These are phyloP conservation scores for Mortierella sp. DNA, from an alignment of 371 early-diverging fungal species.

Conservation along the genomic window DNA sequence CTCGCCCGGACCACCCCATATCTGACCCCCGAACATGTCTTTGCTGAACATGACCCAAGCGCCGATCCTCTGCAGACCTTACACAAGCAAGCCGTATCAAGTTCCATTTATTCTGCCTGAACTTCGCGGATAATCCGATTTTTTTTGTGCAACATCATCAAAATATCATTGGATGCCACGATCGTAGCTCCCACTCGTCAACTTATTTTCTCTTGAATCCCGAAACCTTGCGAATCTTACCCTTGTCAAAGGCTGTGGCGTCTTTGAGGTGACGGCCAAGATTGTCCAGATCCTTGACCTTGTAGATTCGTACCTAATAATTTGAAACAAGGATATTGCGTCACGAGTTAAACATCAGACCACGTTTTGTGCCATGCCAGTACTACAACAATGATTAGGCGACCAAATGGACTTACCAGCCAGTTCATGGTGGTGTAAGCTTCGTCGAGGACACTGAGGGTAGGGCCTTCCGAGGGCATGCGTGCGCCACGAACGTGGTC, in stretches of 20 bases:
- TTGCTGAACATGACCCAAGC: too few relatives aligned
- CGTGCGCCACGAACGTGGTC: constrained; percentile 91
- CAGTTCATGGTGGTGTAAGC: constrained; percentile 92
- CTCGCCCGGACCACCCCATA: not conserved
- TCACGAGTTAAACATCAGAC: too few relatives aligned
- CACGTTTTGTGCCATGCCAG: too few relatives aligned
- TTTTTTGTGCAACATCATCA: too few relatives aligned
- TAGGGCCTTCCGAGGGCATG: constrained; percentile 82
- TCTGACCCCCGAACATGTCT: too few relatives aligned
- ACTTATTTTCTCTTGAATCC: constrained; percentile 24
- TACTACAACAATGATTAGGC: too few relatives aligned
- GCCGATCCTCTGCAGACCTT: too few relatives aligned
- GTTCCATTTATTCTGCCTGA: too few relatives aligned
- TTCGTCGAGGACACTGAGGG: constrained; percentile 90
- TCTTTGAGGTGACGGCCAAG: constrained; percentile 84
- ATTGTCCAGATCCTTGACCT: constrained; percentile 93
- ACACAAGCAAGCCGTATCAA: too few relatives aligned
- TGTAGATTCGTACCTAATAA: constrained; percentile 87
- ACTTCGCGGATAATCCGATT: not conserved
- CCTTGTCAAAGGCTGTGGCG: constrained; percentile 72
- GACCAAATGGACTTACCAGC: constrained; percentile 68
- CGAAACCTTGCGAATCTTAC: constrained; percentile 54
- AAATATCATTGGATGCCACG: too few relatives aligned
- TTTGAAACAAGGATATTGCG: not conserved
- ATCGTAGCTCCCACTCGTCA: not conserved